Conservation (phyloP, 2,329 filamentous ascomycete genomes). For the Colletotrichum destructivum region DNA sequence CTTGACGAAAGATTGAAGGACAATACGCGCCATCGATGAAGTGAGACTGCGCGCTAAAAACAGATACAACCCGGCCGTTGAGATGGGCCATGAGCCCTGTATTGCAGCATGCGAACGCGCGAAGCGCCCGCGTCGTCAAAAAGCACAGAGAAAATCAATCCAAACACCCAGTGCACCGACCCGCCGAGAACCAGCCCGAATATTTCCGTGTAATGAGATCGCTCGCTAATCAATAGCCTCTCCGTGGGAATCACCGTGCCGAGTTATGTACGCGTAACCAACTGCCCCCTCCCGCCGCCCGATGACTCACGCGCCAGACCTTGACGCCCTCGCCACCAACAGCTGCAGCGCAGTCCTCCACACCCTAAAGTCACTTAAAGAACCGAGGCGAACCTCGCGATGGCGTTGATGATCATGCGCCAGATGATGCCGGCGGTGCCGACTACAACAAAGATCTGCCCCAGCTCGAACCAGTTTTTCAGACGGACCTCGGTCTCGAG, state of each 20-base stretch:
- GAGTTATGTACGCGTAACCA: constrained; percentile 14
- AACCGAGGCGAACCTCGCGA: constrained; percentile 5
- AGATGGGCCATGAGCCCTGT: not conserved
- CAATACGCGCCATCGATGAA: not conserved
- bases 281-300: not conserved
- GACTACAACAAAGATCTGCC: constrained; percentile 68
- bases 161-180: not conserved
- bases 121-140: not conserved
- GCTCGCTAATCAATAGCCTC: constrained; percentile 33
- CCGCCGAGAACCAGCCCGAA: constrained; percentile 9
- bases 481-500: constrained; percentile 73
- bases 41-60: not conserved
- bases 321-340: too few species aligned
- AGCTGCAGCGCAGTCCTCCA: too few species aligned
- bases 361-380: not conserved
- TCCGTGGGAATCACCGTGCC: constrained; percentile 18
- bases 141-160: not conserved
- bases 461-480: constrained; percentile 67
- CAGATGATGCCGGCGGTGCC: constrained; percentile 61
- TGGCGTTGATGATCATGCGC: constrained; percentile 53
- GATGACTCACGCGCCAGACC: not conserved
- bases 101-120: not conserved
- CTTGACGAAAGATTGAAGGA: not conserved
- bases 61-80: not conserved
- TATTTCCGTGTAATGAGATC: constrained; percentile 11